phyloP scores from a whole-genome alignment of 1,139 yeast species.

The Pneumocystis sp. region DNA sequence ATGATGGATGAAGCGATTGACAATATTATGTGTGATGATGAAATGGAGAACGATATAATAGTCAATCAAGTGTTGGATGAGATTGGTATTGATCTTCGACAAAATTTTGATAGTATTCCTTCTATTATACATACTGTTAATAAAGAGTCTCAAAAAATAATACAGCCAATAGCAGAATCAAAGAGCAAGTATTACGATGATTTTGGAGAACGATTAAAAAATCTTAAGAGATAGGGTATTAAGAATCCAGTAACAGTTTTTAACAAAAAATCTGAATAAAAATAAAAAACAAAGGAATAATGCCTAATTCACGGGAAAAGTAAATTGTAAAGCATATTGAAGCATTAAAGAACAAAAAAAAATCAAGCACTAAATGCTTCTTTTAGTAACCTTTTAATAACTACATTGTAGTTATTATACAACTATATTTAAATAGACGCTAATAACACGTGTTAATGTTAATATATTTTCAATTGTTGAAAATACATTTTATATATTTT shows the following conservation, averaged over 20 bases:
- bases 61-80: slow-evolving; percentile 87
- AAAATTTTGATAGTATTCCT: slow-evolving; percentile 21
- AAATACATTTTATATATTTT: not conserved
- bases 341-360: no score
- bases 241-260: not conserved
- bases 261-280: not conserved
- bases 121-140: not conserved
- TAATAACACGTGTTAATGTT: no score
- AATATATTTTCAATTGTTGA: no score
- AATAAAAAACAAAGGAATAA: not conserved
- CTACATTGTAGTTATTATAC: no score
- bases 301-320: no score
- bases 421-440: not conserved
- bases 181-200: not conserved
- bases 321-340: not conserved
- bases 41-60: slow-evolving; percentile 81
- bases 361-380: no score
- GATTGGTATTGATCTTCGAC: slow-evolving; percentile 76
- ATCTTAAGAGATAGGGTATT: not conserved
- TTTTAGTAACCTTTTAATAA: no score
- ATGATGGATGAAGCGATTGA: slow-evolving; percentile 98
- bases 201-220: not conserved
- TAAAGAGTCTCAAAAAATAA: not conserved
- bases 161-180: not conserved
- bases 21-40: slow-evolving; percentile 36